A percentile compares a stretch with the other conserved stretches of the same genome.
These are phyloP conservation scores for Fusarium nematophilum DNA, from an alignment of 2,329 filamentous ascomycete species.

Conservation along the genomic window DNA sequence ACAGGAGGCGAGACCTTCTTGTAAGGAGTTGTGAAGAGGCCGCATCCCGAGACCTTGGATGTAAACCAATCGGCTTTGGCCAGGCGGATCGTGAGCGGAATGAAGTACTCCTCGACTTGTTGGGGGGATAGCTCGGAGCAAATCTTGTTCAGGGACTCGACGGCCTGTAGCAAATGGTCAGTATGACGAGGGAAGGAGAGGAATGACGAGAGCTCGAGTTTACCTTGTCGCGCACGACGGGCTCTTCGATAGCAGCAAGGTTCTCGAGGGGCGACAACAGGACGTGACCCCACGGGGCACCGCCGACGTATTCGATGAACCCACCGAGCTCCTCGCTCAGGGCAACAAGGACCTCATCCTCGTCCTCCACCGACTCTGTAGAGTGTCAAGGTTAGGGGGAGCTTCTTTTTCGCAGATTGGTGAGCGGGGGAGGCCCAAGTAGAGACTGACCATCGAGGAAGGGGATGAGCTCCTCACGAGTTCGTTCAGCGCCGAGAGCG, in stretches of 20 bases:
- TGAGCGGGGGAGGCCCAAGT: slow-evolving; percentile 33
- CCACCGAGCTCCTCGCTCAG: slow-evolving; percentile 95
- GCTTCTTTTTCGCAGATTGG: slow-evolving; percentile 24
- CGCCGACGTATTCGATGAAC: slow-evolving; percentile 98
- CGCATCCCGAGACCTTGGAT: slow-evolving; percentile 97
- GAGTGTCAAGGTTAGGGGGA: slow-evolving; percentile 30
- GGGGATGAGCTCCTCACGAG: slow-evolving; percentile 97
- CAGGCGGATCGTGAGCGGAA: slow-evolving; percentile 92
- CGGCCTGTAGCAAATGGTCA: slow-evolving; percentile 70
- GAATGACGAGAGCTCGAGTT: slow-evolving; percentile 32
- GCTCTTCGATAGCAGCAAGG: slow-evolving; percentile 97
- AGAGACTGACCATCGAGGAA: slow-evolving; percentile 90
- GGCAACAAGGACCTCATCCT: slow-evolving; percentile 97
- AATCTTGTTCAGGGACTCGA: slow-evolving; percentile 99
- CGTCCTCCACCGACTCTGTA: slow-evolving; percentile 96
- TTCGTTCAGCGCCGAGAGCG: slow-evolving; percentile 93
- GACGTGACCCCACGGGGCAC: slow-evolving; percentile 92
- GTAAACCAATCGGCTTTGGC: slow-evolving; percentile 99
- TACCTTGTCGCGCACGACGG: slow-evolving; percentile 97
- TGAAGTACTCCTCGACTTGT: slow-evolving; percentile 97
- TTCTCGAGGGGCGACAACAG: slow-evolving; percentile 98
- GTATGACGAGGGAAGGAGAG: neutral
- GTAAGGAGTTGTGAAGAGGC: slow-evolving; percentile 94
- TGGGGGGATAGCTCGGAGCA: slow-evolving; percentile 89
- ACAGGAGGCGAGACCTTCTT: slow-evolving; percentile 87